Evolutionary conservation across 768 basidiomycete species (phyloP), one percentile per base, ranked within the genome.

Genomic region (Rickenella mellea): DNA sequence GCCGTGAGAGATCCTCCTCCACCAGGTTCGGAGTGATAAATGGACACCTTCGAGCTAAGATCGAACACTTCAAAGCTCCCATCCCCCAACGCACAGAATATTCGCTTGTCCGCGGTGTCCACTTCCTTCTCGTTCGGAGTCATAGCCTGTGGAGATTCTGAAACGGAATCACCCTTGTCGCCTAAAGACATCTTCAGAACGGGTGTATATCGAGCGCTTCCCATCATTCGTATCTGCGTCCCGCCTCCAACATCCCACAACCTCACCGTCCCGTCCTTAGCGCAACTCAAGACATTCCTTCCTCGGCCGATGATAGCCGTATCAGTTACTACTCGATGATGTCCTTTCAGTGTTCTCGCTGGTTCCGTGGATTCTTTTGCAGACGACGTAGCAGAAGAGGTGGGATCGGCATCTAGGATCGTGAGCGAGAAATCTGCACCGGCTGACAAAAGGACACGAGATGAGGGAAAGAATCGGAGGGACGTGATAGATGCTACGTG

Each of bases 231-330:
- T 7, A 78, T 66, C 44, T 70, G 65, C 17, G 65, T 57, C 2
- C 72, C 73, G 6, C 67, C 63, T 2, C 76, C 69, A 6, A 87
- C 74, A 47, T 86, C 80, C 86, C 87, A 88, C 3, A 86, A 62
- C 37, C 76, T 69, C 19, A 87, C 53, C 0, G 79, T 80, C 2
- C 76, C 74, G 55, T 90, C 86, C 43, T 78, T 75, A 0, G 79
- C 74, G 5, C 71, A 63, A 8, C 82, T 83, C 5, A 90, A 51
- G 38, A 90, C 57, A 50, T 79, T 78, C 19, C 76, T 70, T 0
- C 87, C 87, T 2, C 73, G 65, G 0, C 73, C 71, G 29, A 89
- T 63, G 48, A 89, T 84, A 2, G 66, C 69, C 0, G 73, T 71
- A 4, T 70, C 69, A 0, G 86, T 85, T 25, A 88, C 69, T 0